These are phyloP conservation scores for Juglanconis sp. DNA, from an alignment of 2,329 filamentous ascomycete genomes.

Conservation along the genomic window DNA sequence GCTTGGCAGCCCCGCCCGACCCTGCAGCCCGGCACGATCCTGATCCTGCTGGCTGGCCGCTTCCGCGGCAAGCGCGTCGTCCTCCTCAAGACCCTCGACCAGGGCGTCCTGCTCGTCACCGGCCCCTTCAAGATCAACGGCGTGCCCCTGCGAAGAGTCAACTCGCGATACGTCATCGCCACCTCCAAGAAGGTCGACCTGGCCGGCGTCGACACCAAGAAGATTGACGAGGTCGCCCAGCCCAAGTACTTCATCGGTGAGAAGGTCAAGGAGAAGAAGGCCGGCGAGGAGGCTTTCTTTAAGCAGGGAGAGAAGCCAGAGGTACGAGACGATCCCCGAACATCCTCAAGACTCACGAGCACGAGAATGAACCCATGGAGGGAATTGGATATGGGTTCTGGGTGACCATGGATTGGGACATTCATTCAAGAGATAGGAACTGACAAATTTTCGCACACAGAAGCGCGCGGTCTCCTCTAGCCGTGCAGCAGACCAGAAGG, in stretches of 20 bases:
- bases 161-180: constrained; percentile 90
- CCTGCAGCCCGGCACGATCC: constrained; percentile 90
- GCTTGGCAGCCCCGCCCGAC: constrained; percentile 82
- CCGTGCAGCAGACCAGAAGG: constrained; percentile 96
- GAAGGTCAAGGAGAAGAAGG: constrained; percentile 96
- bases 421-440: constrained; percentile 18
- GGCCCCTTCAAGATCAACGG: constrained; percentile 99
- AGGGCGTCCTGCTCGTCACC: constrained; percentile 98
- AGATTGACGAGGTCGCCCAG: constrained; percentile 74
- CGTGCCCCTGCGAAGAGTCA: constrained; percentile 92
- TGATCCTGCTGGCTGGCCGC: constrained; percentile 98
- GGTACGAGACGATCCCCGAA: constrained; percentile 29
- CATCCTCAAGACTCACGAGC: background rate
- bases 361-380: background rate
- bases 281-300: constrained; percentile 98
- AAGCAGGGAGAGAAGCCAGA: constrained; percentile 97
- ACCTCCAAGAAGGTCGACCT: constrained; percentile 84
- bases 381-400: background rate
- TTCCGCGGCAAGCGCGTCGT: constrained; percentile 99
- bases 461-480: constrained; percentile 95
- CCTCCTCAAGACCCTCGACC: constrained; percentile 94
- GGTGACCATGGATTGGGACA: background rate
- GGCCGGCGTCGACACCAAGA: constrained; percentile 80
- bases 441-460: constrained; percentile 51
- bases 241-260: constrained; percentile 95